Percentiles rank a stretch among this genome's conserved stretches.
Evolutionary conservation across 169 alveolate genomes (phyloP).

Genomic region (Plasmodium vinckei): DNA sequence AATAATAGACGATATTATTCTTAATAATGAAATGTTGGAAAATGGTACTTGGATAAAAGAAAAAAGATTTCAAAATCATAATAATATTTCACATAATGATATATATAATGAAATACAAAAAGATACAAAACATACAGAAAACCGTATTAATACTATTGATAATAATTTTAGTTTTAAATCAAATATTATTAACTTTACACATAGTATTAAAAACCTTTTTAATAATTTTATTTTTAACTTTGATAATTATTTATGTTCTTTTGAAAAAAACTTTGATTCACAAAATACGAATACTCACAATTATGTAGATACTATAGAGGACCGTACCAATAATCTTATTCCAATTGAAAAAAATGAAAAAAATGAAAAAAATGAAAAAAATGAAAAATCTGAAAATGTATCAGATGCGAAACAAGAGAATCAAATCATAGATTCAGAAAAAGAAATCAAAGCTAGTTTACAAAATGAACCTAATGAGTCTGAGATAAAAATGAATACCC

Average conservation of each 20-base stretch:
- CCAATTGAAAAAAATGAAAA: not conserved
- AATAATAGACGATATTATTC: conserved; percentile 24
- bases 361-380: not conserved
- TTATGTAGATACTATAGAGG: not conserved
- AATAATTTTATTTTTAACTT: conserved; percentile 54
- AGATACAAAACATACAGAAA: conserved; percentile 35
- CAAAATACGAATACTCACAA: not conserved
- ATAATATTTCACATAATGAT: conserved; percentile 13
- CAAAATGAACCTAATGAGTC: too few relatives aligned
- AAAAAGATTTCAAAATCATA: conserved; percentile 26
- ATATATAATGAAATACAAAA: conserved; percentile 16
- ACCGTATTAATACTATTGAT: conserved; percentile 6
- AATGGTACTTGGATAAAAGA: conserved; percentile 51
- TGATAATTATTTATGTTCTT: conserved; percentile 55
- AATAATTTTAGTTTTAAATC: conserved; percentile 61
- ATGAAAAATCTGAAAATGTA: too few relatives aligned
- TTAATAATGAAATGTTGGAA: conserved; percentile 1
- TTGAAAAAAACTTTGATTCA: conserved; percentile 38
- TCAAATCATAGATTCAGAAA: too few relatives aligned
- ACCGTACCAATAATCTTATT: not conserved
- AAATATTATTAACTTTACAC: conserved; percentile 32
- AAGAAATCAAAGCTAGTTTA: too few relatives aligned
- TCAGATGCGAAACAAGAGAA: too few relatives aligned
- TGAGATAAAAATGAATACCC: too few relatives aligned
- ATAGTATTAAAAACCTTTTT: conserved; percentile 42